Evolutionary conservation across 129 eudicot species (phyloP).

Genomic region (Chrysanthemum makinoi): DNA sequence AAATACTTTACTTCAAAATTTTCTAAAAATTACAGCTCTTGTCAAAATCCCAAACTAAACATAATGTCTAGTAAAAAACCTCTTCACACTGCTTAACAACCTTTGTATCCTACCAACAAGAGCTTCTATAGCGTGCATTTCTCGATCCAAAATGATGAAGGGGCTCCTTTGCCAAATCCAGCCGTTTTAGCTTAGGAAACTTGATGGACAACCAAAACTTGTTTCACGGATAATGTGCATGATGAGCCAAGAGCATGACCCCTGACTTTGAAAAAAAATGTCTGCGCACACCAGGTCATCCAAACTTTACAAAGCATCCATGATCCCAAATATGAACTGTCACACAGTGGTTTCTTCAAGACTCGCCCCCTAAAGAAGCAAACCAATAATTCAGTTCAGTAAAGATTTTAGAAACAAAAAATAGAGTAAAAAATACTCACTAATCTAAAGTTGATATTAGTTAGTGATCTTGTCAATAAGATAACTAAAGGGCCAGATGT

Average conservation of each 20-base stretch:
- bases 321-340: slow-evolving; percentile 3
- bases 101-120: slow-evolving; percentile 9
- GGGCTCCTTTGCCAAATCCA: background rate
- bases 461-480: no score
- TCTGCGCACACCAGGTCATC: background rate
- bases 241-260: slow-evolving; percentile 10
- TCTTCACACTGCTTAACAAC: slow-evolving; percentile 20
- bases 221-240: background rate
- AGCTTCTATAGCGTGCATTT: background rate
- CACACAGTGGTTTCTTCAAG: slow-evolving; percentile 17
- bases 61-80: background rate
- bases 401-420: slow-evolving; percentile 6
- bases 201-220: slow-evolving; percentile 11
- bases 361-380: slow-evolving; percentile 2
- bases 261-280: background rate
- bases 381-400: slow-evolving; percentile 1
- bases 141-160: slow-evolving; percentile 3
- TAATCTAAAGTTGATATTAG: no score
- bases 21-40: slow-evolving; percentile 14
- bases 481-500: no score
- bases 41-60: slow-evolving; percentile 4
- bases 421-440: background rate
- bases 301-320: slow-evolving; percentile 13
- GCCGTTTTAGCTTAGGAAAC: slow-evolving; percentile 6
- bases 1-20: slow-evolving; percentile 15